Evolutionary conservation across 305 asterid species (phyloP), one percentile per base, ranked within the genome.

Genomic region (Nicotiana rustica): DNA sequence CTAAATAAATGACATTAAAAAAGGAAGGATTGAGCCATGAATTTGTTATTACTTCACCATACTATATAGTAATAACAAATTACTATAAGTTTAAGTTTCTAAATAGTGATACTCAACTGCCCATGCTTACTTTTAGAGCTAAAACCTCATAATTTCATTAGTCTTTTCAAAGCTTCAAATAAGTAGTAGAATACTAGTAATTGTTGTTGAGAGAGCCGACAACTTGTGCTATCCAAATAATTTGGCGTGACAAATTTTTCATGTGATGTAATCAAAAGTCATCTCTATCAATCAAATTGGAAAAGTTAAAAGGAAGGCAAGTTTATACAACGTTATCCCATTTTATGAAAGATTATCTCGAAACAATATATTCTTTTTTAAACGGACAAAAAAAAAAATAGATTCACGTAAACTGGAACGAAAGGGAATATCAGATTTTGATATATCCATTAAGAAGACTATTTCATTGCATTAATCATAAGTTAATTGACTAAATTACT

Each of bases 141-240:
- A 73, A 73, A 49, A 49, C 6, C 41, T 49, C 79, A 73, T 49
- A 49, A 73, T 73, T 25, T 73, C 21, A 73, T 73, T 15, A 21
- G 62, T 73, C 79, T 73, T 73, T 49, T 73, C 79, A 8, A 73
- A 49, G 29, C 10, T 47, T 73, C 64, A 73, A 31, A 31, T 31
- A 31, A 31, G 33, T 31, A 31, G 33, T 2, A 31, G 33, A 31
- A 2, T 31, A 31, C 33, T 47, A 19, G 7, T 19, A 71, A 44
- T 71, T 52, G 17, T 70, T 70, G 13, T 70, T 70, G 78, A 4
- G 18, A 41, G 10, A 18, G 36, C 35, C n/a, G 44, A 10, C 59
- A 18, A 10, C 59, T 41, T 18, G 78, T 70, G 18, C 35, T 69
- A 10, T 70, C 12, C 1, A 1, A 18, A 70, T 70, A 44, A 44